These are phyloP conservation scores for Vitis rotundifolia DNA, from an alignment of 164 flowering plant species.

Conservation along the genomic window DNA sequence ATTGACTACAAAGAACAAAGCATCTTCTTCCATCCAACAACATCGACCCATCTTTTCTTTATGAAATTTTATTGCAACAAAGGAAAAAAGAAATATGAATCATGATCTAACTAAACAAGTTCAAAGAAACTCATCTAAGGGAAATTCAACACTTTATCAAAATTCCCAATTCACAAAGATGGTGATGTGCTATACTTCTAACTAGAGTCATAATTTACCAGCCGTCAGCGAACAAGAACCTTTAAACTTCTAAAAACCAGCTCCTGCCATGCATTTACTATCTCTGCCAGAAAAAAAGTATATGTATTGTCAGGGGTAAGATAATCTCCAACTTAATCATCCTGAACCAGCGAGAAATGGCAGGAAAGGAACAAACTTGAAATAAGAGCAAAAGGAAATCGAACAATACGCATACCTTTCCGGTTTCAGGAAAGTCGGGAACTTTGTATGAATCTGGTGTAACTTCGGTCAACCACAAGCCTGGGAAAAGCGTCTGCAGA, in stretches of 20 bases:
- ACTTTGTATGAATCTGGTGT: slow-evolving; percentile 50
- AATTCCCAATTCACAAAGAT: slow-evolving; percentile 17
- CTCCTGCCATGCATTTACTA: slow-evolving; percentile 5
- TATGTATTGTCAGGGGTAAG: too few species aligned
- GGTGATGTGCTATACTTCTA: slow-evolving; percentile 19
- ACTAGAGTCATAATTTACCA: slow-evolving; percentile 15
- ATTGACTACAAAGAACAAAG: neutral
- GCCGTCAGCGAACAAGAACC: slow-evolving; percentile 13
- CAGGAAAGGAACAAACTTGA: too few species aligned
- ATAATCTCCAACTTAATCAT: too few species aligned
- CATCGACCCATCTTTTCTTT: neutral
- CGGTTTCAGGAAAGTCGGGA: slow-evolving; percentile 38
- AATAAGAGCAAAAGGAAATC: neutral
- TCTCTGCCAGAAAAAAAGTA: slow-evolving; percentile 13
- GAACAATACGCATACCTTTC: slow-evolving; percentile 28
- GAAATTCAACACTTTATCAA: slow-evolving; percentile 6
- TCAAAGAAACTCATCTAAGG: neutral
- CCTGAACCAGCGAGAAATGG: too few species aligned
- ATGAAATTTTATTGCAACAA: neutral
- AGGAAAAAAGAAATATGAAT: slow-evolving; percentile 1
- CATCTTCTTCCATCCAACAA: neutral
- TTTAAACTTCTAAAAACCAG: neutral
- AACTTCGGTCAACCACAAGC: slow-evolving; percentile 57
- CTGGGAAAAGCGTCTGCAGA: slow-evolving; percentile 52
- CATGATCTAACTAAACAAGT: slow-evolving; percentile 13